A percentile compares a stretch with the other conserved stretches of the same genome.
Conservation (phyloP, 1,284 basidiomycete genomes). For the Filobasidium uniguttulatum region DNA sequence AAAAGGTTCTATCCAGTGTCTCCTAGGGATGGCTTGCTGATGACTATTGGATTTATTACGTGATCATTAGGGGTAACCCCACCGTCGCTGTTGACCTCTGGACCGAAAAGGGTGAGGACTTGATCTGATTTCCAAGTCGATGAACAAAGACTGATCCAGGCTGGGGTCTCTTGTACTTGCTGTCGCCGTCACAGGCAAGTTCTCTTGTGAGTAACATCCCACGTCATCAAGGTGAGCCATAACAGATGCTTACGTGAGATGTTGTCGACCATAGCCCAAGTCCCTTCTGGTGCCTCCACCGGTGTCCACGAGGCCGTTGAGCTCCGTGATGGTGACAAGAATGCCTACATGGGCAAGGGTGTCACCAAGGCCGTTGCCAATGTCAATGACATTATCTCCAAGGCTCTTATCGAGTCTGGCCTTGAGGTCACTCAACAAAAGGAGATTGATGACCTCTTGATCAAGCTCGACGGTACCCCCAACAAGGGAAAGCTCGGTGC, state of each 20-base stretch:
- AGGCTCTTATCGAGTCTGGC: slow-evolving; percentile 73
- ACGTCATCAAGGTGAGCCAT: slow-evolving; percentile 14
- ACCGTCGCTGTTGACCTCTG: slow-evolving; percentile 77
- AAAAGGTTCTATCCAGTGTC: too few relatives aligned
- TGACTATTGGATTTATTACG: too few relatives aligned
- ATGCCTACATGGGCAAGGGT: slow-evolving; percentile 89
- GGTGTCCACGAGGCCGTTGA: slow-evolving; percentile 98
- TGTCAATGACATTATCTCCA: slow-evolving; percentile 85
- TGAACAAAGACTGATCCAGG: not conserved
- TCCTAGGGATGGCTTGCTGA: too few relatives aligned
- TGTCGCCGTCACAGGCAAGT: not conserved
- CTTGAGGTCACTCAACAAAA: slow-evolving; percentile 84
- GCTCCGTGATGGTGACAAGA: slow-evolving; percentile 92
- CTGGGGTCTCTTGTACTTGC: not conserved
- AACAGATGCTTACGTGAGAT: too few relatives aligned
- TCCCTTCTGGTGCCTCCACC: slow-evolving; percentile 96
- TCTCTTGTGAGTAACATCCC: too few relatives aligned
- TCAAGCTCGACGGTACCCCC: slow-evolving; percentile 91
- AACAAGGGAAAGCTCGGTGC: slow-evolving; percentile 99
- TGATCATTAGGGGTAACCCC: slow-evolving; percentile 50
- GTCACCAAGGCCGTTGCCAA: slow-evolving; percentile 88
- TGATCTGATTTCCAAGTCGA: not conserved
- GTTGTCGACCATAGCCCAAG: slow-evolving; percentile 85
- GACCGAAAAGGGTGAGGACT: slow-evolving; percentile 61
- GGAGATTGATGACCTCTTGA: slow-evolving; percentile 94